Conservation (phyloP, 208 protist genomes). For the Wallacemonas collosoma region DNA sequence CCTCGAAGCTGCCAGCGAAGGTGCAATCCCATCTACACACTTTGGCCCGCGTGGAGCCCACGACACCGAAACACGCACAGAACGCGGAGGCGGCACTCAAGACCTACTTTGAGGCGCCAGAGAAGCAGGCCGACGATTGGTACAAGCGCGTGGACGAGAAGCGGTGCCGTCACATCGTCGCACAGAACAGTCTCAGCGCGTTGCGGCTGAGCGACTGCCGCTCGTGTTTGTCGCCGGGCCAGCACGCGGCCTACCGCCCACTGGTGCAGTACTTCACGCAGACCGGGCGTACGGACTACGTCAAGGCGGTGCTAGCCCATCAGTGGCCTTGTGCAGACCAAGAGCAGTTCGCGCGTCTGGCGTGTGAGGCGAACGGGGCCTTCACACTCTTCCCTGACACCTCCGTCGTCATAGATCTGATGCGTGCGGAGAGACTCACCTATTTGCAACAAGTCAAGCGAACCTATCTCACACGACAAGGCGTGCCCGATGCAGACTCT, state of each 20-base stretch:
- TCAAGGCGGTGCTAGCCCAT: conserved; percentile 7
- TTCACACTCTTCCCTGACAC: conserved; percentile 33
- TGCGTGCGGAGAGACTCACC: conserved; percentile 27
- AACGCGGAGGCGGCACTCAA: conserved; percentile 22
- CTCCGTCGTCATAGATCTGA: conserved; percentile 29
- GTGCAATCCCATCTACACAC: neutral
- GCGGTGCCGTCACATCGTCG: conserved; percentile 27
- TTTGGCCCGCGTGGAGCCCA: neutral
- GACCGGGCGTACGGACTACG: conserved; percentile 7
- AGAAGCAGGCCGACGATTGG: conserved; percentile 44
- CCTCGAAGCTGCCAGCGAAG: neutral
- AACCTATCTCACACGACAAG: neutral
- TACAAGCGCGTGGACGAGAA: conserved; percentile 52
- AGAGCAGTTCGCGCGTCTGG: neutral
- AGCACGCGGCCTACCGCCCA: conserved; percentile 59
- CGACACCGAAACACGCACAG: neutral
- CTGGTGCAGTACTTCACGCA: conserved; percentile 39
- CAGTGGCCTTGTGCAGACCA: conserved; percentile 8
- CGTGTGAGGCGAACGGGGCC: conserved; percentile 3
- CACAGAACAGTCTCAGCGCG: conserved; percentile 11
- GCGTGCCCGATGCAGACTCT: neutral
- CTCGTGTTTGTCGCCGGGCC: conserved; percentile 66
- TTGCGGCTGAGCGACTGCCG: conserved; percentile 33
- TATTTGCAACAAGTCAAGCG: conserved; percentile 24
- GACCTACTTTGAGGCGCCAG: conserved; percentile 35